Evolutionary conservation across 768 basidiomycete genomes (phyloP).

Genomic region (Gyrodon lividus): DNA sequence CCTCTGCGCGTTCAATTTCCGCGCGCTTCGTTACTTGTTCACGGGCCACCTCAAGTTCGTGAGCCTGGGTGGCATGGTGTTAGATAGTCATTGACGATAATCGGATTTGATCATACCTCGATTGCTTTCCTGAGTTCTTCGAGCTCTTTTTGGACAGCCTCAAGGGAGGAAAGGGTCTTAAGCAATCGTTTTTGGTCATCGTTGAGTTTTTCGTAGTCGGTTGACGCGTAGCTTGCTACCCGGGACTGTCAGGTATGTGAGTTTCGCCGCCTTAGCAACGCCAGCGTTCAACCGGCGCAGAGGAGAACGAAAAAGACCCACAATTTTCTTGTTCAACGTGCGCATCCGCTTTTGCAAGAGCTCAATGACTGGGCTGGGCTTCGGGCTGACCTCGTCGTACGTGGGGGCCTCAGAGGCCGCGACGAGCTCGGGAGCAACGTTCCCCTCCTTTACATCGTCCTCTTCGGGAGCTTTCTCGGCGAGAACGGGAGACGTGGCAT

Average conservation of each 20-base stretch:
- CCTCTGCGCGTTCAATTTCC: constrained; percentile 57
- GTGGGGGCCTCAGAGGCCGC: constrained; percentile 40
- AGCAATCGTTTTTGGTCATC: constrained; percentile 82
- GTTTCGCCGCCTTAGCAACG: constrained; percentile 9
- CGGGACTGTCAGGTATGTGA: constrained; percentile 50
- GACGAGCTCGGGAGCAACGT: constrained; percentile 46
- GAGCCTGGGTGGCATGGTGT: constrained; percentile 38
- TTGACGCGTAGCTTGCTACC: constrained; percentile 67
- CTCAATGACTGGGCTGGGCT: constrained; percentile 71
- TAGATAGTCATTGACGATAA: constrained; percentile 1
- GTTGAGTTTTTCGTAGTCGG: constrained; percentile 71
- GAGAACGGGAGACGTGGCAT: constrained; percentile 44
- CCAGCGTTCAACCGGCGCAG: constrained; percentile 1
- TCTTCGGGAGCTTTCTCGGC: constrained; percentile 52
- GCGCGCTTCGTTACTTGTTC: constrained; percentile 53
- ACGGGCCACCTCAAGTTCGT: constrained; percentile 62
- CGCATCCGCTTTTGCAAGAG: constrained; percentile 79
- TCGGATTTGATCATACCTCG: constrained; percentile 53
- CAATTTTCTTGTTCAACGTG: constrained; percentile 80
- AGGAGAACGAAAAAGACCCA: constrained; percentile 36
- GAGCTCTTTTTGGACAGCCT: constrained; percentile 78
- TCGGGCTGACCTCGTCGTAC: constrained; percentile 46
- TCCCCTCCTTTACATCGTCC: constrained; percentile 46
- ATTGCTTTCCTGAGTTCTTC: constrained; percentile 81
- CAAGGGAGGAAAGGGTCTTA: constrained; percentile 70